phyloP scores from a whole-genome alignment of 2,329 filamentous ascomycete genomes.

The Periconia digitata region DNA sequence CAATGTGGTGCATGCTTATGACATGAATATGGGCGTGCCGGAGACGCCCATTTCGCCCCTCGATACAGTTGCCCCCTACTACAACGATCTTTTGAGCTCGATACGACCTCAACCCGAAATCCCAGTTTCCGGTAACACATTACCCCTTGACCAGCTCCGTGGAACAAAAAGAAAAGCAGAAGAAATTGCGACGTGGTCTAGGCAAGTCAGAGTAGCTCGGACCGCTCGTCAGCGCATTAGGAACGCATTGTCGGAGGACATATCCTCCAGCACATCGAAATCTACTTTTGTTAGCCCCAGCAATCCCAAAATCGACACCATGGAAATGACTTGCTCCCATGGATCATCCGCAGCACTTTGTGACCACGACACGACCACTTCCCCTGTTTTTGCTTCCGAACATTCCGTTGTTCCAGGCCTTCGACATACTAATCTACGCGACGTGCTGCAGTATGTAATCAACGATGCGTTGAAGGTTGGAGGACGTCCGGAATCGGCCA shows the following conservation, averaged over 20 bases:
- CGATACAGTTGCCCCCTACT: slow-evolving; percentile 30
- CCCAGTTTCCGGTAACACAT: slow-evolving; percentile 46
- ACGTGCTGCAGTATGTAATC: slow-evolving; percentile 55
- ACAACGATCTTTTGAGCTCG: slow-evolving; percentile 24
- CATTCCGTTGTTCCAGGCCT: slow-evolving; percentile 50
- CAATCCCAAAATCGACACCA: slow-evolving; percentile 14
- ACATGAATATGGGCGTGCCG: slow-evolving; percentile 75
- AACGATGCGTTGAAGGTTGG: slow-evolving; percentile 56
- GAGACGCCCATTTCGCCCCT: slow-evolving; percentile 57
- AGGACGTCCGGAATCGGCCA: slow-evolving; percentile 55
- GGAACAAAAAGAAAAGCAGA: slow-evolving; percentile 49
- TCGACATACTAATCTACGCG: slow-evolving; percentile 50
- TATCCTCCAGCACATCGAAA: slow-evolving; percentile 17
- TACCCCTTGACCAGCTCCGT: slow-evolving; percentile 41
- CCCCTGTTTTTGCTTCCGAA: slow-evolving; percentile 39
- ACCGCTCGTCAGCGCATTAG: slow-evolving; percentile 28
- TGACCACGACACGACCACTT: slow-evolving; percentile 24
- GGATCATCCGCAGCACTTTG: slow-evolving; percentile 21
- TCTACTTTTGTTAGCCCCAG: slow-evolving; percentile 16
- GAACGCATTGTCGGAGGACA: slow-evolving; percentile 35
- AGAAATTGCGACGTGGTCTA: slow-evolving; percentile 34
- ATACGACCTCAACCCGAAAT: slow-evolving; percentile 47
- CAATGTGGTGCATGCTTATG: slow-evolving; percentile 74
- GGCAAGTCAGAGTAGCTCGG: slow-evolving; percentile 27
- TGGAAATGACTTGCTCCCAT: slow-evolving; percentile 27